Evolutionary conservation across 805 yeast genomes (phyloP).

Genomic region (Ogataea allantospora): DNA sequence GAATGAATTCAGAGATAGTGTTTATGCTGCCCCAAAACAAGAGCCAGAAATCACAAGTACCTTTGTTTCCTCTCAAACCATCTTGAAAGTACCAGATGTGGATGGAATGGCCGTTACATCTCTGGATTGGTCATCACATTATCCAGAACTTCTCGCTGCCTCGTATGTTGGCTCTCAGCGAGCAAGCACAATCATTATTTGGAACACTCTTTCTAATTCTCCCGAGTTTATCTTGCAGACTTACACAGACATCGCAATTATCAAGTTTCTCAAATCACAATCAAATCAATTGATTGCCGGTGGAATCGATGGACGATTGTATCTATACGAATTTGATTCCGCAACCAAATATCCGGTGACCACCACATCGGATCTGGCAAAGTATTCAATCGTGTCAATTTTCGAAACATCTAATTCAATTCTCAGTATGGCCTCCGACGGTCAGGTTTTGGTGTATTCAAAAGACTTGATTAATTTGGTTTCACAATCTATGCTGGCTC

Average conservation of each 20-base stretch:
- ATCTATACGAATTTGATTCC: slow-evolving; percentile 47
- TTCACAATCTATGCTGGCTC: slow-evolving; percentile 10
- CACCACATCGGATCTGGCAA: slow-evolving; percentile 8
- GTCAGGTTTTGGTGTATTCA: slow-evolving; percentile 22
- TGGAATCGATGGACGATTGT: slow-evolving; percentile 47
- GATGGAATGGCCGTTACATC: slow-evolving; percentile 21
- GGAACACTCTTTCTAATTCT: slow-evolving; percentile 28
- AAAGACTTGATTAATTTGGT: slow-evolving; percentile 23
- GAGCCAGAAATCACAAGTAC: slow-evolving; percentile 3
- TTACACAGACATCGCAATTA: slow-evolving; percentile 38
- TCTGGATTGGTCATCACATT: slow-evolving; percentile 33
- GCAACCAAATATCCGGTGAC: slow-evolving; percentile 27
- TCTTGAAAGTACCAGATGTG: slow-evolving; percentile 7
- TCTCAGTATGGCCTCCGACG: slow-evolving; percentile 24
- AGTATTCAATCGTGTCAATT: slow-evolving; percentile 22
- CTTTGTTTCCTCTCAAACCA: slow-evolving; percentile 4
- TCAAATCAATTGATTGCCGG: slow-evolving; percentile 47
- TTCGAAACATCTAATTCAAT: slow-evolving; percentile 28
- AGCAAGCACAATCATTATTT: slow-evolving; percentile 25
- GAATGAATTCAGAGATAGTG: slow-evolving; percentile 29
- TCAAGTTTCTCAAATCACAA: slow-evolving; percentile 40
- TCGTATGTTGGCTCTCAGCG: slow-evolving; percentile 17
- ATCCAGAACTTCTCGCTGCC: slow-evolving; percentile 30
- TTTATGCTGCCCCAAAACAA: slow-evolving; percentile 18
- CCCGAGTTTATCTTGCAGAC: slow-evolving; percentile 41